phyloP scores from a whole-genome alignment of 192 early-diverging fungal genomes.

The Helicostylum pulchrum region DNA sequence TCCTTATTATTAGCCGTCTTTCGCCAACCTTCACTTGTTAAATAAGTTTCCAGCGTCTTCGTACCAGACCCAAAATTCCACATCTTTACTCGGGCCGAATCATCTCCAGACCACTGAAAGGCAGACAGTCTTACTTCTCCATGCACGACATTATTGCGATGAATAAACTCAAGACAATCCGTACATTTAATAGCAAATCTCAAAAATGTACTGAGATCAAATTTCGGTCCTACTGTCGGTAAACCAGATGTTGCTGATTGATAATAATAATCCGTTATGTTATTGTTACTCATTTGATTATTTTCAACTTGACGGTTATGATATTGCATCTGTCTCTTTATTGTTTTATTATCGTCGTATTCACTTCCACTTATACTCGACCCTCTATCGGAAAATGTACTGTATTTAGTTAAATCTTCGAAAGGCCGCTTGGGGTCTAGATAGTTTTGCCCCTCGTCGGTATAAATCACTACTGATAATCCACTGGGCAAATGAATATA shows the following conservation, averaged over 20 bases:
- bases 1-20: slow-evolving; percentile 24
- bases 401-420: not conserved
- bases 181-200: slow-evolving; percentile 32
- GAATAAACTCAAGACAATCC: slow-evolving; percentile 33
- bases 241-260: not conserved
- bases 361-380: slow-evolving; percentile 7
- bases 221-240: not conserved
- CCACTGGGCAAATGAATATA: slow-evolving; percentile 21
- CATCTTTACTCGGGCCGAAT: slow-evolving; percentile 18
- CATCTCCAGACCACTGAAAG: slow-evolving; percentile 28
- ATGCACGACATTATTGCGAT: slow-evolving; percentile 27
- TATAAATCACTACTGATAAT: slow-evolving; percentile 22
- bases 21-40: slow-evolving; percentile 27
- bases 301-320: slow-evolving; percentile 1
- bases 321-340: not conserved
- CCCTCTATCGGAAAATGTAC: not conserved
- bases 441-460: slow-evolving; percentile 26
- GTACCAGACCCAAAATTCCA: slow-evolving; percentile 24
- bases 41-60: slow-evolving; percentile 18
- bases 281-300: not conserved
- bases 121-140: slow-evolving; percentile 27
- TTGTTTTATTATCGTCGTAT: not conserved
- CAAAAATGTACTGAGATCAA: slow-evolving; percentile 30
- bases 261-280: not conserved
- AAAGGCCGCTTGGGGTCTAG: too few relatives aligned